These are phyloP conservation scores for Calonectria henricotiae DNA, from an alignment of 2,329 filamentous ascomycete species.

Conservation along the genomic window DNA sequence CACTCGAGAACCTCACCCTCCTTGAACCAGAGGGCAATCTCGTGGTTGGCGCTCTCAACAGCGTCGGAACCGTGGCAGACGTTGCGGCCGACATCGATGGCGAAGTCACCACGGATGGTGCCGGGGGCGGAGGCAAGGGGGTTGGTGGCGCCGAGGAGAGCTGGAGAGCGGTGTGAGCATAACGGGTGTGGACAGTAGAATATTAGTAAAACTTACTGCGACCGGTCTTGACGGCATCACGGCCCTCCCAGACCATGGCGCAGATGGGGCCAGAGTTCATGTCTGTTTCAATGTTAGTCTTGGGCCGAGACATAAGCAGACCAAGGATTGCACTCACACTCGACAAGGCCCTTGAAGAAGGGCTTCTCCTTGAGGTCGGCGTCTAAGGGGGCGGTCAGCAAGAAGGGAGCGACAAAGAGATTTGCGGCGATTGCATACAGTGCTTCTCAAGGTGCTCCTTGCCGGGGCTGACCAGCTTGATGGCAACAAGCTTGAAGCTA, in stretches of 20 bases:
- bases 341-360: conserved; percentile 95
- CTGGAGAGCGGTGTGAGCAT: conserved; percentile 60
- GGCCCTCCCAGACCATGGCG: conserved; percentile 99
- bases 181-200: not conserved
- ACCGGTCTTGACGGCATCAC: conserved; percentile 99
- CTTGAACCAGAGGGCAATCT: conserved; percentile 99
- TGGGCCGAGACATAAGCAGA: not conserved
- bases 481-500: conserved; percentile 97
- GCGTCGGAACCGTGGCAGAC: conserved; percentile 99
- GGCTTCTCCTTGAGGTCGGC: conserved; percentile 92
- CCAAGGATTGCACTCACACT: conserved; percentile 75
- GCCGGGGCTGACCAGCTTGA: conserved; percentile 93
- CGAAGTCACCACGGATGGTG: conserved; percentile 97
- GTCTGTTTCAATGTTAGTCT: conserved; percentile 70
- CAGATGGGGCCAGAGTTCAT: conserved; percentile 97
- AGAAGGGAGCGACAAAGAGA: conserved; percentile 45
- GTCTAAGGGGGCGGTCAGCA: conserved; percentile 67
- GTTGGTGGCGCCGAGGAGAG: conserved; percentile 99
- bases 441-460: conserved; percentile 98
- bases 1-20: conserved; percentile 87
- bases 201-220: conserved; percentile 74
- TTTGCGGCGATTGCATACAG: conserved; percentile 70
- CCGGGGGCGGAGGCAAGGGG: conserved; percentile 93
- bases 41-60: conserved; percentile 99
- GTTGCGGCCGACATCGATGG: conserved; percentile 90